Base-by-base conservation (phyloP, 768 basidiomycete genomes). In the Porphyrellus cyaneotinctus region DNA sequence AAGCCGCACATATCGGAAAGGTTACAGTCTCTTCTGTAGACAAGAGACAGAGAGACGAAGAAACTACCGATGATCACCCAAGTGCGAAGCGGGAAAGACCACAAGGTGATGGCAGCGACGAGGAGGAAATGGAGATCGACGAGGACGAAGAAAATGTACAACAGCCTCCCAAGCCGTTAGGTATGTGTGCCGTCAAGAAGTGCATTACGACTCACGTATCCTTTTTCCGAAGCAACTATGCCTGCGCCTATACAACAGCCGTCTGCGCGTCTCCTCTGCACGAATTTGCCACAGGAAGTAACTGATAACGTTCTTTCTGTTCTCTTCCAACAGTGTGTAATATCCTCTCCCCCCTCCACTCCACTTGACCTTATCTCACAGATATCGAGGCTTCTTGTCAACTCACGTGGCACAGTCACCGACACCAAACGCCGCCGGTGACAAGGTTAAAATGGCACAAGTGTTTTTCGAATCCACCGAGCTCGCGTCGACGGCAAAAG, bases 71-170 rank as follows among this genome's bases (percentile, higher is more conserved):
- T 41, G 77, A 72, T 47, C 82, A 76, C 48, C 78, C 79, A 45
- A 75, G 74, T 39, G 59, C 77, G 24, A 95, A 95, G 74, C 81
- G 84, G 56, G 82, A 84, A 62, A 90, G 83, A 68, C 72, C 76
- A 39, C 81, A 81, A 43, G 84, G 77, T 37, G 82, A 83, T 13
- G 73, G 74, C 14, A 80, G 71, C 58, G 88, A 90, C 57, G 92
- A 84, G 49, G 88, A 88, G 65, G 91, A 93, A 73, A 95, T 95
- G 87, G 93, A 95, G 72, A 91, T 93, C 63, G 92, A 94, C 54
- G 91, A 94, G 45, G 92, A 97, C 43, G 87, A 90, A 42, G 85
- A 88, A 49, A 66, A 73, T 33, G 72, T 73, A 43, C 76, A 71
- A 54, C 70, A 69, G 54, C 70, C 53, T 44, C n/a, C n/a, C n/a